Evolutionary conservation across 495 filamentous ascomycete species (phyloP).

Genomic region (Astrocystis sublimbata): DNA sequence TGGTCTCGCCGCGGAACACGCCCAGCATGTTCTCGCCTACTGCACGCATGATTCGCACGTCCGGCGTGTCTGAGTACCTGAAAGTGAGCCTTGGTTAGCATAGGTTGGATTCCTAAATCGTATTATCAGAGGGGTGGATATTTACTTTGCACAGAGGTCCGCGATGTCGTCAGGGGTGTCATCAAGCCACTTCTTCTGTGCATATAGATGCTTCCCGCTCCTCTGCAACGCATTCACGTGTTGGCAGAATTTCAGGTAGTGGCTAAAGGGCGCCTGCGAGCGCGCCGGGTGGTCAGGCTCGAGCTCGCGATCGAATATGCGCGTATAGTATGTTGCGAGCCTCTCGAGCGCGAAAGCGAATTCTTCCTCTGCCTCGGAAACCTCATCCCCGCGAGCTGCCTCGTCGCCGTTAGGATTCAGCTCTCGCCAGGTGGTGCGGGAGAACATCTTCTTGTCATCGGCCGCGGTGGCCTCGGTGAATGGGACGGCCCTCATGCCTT

Average conservation of each 20-base stretch:
- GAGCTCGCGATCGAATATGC: not conserved
- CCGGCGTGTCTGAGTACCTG: conserved; percentile 13
- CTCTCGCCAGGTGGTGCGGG: not conserved
- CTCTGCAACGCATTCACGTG: not conserved
- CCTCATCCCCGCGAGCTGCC: not conserved
- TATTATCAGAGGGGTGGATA: not conserved
- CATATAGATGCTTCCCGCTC: not conserved
- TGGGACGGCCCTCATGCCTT: not conserved
- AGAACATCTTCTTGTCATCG: not conserved
- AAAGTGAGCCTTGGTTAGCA: not conserved
- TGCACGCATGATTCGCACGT: conserved; percentile 15
- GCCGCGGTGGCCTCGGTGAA: not conserved
- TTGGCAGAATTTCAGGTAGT: not conserved
- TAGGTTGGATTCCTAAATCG: no score
- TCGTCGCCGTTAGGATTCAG: not conserved
- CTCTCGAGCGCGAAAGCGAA: not conserved
- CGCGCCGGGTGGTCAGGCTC: not conserved
- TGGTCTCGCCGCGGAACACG: conserved; percentile 35
- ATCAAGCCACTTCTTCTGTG: not conserved
- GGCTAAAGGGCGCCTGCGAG: not conserved
- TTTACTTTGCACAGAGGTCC: not conserved
- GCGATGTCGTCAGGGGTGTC: not conserved
- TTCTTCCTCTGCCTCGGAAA: not conserved
- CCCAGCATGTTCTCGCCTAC: conserved; percentile 38
- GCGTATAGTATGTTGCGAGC: not conserved